Conservation (phyloP, 352 stramenopile genomes). For the Pythium aquatile region DNA sequence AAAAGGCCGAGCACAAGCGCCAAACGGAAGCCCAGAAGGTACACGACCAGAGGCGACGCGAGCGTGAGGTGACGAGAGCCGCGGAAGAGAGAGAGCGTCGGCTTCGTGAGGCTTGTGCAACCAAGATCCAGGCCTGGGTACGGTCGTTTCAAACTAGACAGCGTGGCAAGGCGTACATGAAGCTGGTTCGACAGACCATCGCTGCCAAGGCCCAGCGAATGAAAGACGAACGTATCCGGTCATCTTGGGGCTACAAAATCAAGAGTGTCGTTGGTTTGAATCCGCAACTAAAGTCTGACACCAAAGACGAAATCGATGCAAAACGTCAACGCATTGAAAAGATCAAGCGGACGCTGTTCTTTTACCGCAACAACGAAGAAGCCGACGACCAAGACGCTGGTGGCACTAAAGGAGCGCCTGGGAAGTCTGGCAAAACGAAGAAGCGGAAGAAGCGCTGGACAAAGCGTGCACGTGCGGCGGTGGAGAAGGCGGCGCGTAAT, state of each 20-base stretch:
- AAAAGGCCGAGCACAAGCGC: constrained; percentile 44
- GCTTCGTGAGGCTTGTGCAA: constrained; percentile 18
- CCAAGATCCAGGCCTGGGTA: constrained; percentile 27
- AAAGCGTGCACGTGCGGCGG: constrained; percentile 33
- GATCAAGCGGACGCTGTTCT: constrained; percentile 52
- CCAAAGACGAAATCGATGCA: constrained; percentile 40
- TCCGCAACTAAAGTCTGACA: constrained; percentile 52
- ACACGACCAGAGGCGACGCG: constrained; percentile 30
- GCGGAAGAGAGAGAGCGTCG: constrained; percentile 22
- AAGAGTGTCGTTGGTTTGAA: constrained; percentile 26
- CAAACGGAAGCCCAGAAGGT: constrained; percentile 33
- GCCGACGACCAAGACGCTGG: constrained; percentile 9
- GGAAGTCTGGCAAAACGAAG: constrained; percentile 1
- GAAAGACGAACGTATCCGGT: constrained; percentile 28
- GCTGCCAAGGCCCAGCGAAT: constrained; percentile 31
- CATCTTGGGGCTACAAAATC: constrained; percentile 26
- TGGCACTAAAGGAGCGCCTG: not conserved
- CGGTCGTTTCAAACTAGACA: constrained; percentile 25
- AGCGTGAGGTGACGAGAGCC: constrained; percentile 14
- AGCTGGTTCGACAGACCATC: constrained; percentile 29
- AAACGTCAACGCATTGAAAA: constrained; percentile 33
- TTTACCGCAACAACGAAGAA: constrained; percentile 28
- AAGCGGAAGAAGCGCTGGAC: constrained; percentile 48
- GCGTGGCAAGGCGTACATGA: constrained; percentile 33
- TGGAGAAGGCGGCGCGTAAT: constrained; percentile 35